Base-by-base conservation (phyloP, 129 eudicot species). In the Flaveria robusta region DNA sequence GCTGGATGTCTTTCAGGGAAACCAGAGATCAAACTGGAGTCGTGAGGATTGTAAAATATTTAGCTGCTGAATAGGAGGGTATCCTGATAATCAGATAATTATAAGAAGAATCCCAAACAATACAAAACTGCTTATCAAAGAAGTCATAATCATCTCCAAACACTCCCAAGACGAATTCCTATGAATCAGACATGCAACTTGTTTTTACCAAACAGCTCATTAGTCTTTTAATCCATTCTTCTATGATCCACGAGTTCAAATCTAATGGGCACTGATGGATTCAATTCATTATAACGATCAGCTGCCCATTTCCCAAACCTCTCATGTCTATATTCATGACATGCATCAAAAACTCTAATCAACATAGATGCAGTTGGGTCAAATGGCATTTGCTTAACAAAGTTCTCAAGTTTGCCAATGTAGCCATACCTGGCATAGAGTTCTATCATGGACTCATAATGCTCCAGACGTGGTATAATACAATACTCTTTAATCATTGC, bases 391-490 rank as follows among this genome's bases (percentile, higher is more conserved):
- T 74, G 54, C 68, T 81, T 88, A 9, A 90, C 64, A 70, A 92
- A 88, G 41, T 78, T 50, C 74, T 88, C 89, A 4, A 90, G 92
- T 60, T 93, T 88, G 12, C 88, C 81, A 82, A 90, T 85, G 81
- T 74, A 84, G 29, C 97, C 97, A 65, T 82, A 74, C 26, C 76
- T 82, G 4, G 86, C 78, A 72, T 88, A 90, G 15, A 93, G 86
- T 66, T 90, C 92, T 66, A 93, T 80, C 87, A 93, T 84, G 60
- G 81, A 79, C 68, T 93, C 96, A 74, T 93, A 93, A 87, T 93
- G 92, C 87, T 93, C 97, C 77, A 88, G 58, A 31, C 81, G 82
- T 60, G 93, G 96, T 60, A 87, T 82, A 69, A 90, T 66, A 78
- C 72, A 85, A 66, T 82, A 88, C 58, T 86, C 83, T 45, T 69